Evolutionary conservation across 2,329 filamentous ascomycete species (phyloP), one percentile per base, ranked within the genome.

Genomic region (Volutella citrinella): DNA sequence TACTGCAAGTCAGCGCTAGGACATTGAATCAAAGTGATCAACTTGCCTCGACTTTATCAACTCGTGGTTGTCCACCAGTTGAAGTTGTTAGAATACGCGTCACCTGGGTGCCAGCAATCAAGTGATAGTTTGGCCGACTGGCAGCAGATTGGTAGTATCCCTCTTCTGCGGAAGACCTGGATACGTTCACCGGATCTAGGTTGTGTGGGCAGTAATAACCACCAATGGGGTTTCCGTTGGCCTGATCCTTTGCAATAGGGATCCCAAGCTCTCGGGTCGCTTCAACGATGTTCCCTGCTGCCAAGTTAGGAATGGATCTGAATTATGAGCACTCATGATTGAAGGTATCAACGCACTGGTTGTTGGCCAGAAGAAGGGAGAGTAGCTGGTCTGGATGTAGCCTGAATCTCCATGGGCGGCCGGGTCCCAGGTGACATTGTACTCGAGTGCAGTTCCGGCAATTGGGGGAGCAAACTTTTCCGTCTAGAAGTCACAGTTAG

Each of bases 281-380:
- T 1, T 25, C n/a, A 1, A 51, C 24, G 4, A 49, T 15, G 6
- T 37, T 43, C 12, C 47, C 48, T 51, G 12, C 9, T 10, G 5
- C 11, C 5, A 11, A 10, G 7, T 10, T 14, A n/a, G n/a, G n/a
- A n/a, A n/a, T n/a, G n/a, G n/a, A n/a, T n/a, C n/a, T n/a, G n/a
- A n/a, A n/a, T n/a, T n/a, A n/a, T n/a, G n/a, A n/a, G n/a, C n/a
- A n/a, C n/a, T n/a, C n/a, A n/a, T n/a, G n/a, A n/a, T n/a, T n/a
- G n/a, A n/a, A n/a, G n/a, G n/a, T n/a, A n/a, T n/a, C n/a, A n/a
- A 24, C 46, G 34, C 17, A 51, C 48, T 47, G 1, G 48, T 51
- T 6, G 48, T 51, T 5, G 48, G 48, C 48, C 48, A 51, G 30
- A 51, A 45, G 30, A 47, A 51, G 4, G 48, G 40, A 4, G 48